These are phyloP conservation scores for Paecilomyces variotii DNA, from an alignment of 2,329 filamentous ascomycete genomes.

Conservation along the genomic window DNA sequence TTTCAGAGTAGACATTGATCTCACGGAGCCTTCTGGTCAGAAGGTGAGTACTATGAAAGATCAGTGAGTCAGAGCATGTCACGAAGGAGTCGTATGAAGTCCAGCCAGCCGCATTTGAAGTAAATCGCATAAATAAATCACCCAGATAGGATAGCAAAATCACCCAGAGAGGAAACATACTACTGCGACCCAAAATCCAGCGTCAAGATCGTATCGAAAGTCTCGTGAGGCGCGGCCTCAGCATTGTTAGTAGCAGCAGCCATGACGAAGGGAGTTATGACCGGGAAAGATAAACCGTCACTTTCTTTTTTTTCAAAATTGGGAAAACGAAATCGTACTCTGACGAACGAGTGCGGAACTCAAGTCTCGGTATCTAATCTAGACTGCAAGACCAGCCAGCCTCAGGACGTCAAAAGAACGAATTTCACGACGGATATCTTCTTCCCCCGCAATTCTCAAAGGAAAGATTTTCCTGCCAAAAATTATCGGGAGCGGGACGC, in stretches of 20 bases:
- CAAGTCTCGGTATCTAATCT: not conserved
- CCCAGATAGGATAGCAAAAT: not conserved
- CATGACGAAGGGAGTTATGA: not conserved
- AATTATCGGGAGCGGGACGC: not conserved
- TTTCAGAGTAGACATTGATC: constrained; percentile 76
- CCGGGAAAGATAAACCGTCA: not conserved
- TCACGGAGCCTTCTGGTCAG: constrained; percentile 68
- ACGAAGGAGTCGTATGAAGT: not conserved
- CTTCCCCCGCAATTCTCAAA: not conserved
- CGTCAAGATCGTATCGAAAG: not conserved
- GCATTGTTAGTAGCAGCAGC: not conserved
- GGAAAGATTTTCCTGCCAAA: not conserved
- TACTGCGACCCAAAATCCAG: not conserved
- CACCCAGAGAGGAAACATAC: not conserved
- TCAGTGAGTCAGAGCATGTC: not conserved
- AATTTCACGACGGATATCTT: not conserved
- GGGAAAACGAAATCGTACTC: not conserved
- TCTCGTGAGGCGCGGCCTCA: not conserved
- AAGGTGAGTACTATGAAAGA: constrained; percentile 51
- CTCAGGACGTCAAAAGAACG: not conserved
- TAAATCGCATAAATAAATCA: not conserved
- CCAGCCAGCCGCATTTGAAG: not conserved
- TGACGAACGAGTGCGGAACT: not conserved
- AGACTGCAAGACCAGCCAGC: not conserved
- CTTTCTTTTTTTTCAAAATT: not conserved